Conservation (phyloP, 1,284 basidiomycete genomes). For the Anthracocystis setariae region DNA sequence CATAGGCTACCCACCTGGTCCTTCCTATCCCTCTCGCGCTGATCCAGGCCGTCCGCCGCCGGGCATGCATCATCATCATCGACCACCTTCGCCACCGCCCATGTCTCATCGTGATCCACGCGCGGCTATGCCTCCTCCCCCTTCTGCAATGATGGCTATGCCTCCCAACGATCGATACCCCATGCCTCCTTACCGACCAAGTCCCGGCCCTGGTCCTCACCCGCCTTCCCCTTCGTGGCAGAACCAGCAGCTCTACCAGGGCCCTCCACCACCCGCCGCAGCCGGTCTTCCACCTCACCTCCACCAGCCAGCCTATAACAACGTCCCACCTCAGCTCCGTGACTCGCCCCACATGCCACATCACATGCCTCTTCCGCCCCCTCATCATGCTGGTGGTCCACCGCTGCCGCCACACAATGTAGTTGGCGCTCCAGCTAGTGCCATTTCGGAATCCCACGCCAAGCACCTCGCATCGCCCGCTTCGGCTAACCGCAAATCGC, state of each 20-base stretch:
- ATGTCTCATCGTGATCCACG: conserved; percentile 43
- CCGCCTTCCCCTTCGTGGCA: conserved; percentile 49
- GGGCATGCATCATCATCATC: conserved; percentile 45
- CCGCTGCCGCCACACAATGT: conserved; percentile 29
- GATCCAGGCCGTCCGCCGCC: conserved; percentile 35
- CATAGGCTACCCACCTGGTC: conserved; percentile 38
- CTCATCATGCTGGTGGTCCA: conserved; percentile 20
- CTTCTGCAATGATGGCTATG: conserved; percentile 45
- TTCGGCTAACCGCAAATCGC: conserved; percentile 37
- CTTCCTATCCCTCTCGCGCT: conserved; percentile 33
- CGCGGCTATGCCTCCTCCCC: conserved; percentile 37
- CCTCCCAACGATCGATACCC: conserved; percentile 40
- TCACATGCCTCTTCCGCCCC: conserved; percentile 42
- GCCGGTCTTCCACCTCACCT: conserved; percentile 36
- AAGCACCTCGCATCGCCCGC: conserved; percentile 36
- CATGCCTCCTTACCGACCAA: conserved; percentile 29
- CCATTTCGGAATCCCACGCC: conserved; percentile 45
- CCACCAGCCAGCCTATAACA: conserved; percentile 33
- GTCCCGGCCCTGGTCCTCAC: conserved; percentile 35
- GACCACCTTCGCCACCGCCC: conserved; percentile 39
- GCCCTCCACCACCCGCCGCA: conserved; percentile 31
- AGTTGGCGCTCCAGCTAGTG: conserved; percentile 18
- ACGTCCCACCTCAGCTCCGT: conserved; percentile 37
- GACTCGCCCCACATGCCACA: conserved; percentile 37
- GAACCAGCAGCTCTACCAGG: conserved; percentile 44